Conservation (phyloP, 2,329 filamentous ascomycete genomes). For the Phialocephala sp. region DNA sequence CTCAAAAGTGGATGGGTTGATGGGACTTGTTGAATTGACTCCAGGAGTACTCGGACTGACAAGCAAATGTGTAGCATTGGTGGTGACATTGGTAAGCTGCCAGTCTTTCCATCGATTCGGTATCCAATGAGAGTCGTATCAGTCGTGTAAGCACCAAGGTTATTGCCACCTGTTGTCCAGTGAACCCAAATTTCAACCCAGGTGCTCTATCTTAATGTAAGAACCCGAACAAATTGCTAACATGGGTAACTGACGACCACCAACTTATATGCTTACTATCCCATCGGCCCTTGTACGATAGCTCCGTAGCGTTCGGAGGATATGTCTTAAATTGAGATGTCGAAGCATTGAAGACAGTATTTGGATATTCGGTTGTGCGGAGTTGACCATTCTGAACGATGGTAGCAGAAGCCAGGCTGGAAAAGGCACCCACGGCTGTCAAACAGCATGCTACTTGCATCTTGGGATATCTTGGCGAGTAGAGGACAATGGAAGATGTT, state of each 20-base stretch:
- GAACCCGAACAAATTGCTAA: background rate
- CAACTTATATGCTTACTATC: conserved; percentile 64
- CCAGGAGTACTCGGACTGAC: conserved; percentile 53
- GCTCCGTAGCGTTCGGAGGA: conserved; percentile 55
- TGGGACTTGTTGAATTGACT: conserved; percentile 49
- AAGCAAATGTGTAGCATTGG: conserved; percentile 60
- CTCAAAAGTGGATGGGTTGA: conserved; percentile 57
- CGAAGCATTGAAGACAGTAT: conserved; percentile 47
- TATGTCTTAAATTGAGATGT: conserved; percentile 54
- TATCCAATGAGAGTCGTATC: conserved; percentile 57
- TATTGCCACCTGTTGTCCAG: conserved; percentile 31
- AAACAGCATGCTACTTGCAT: background rate
- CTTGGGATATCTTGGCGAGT: background rate
- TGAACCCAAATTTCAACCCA: conserved; percentile 35
- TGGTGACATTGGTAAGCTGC: conserved; percentile 65
- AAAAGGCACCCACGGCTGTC: background rate
- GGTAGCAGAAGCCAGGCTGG: conserved; percentile 29
- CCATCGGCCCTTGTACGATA: conserved; percentile 68
- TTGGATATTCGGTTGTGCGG: conserved; percentile 48
- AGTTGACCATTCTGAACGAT: conserved; percentile 45
- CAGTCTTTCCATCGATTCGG: conserved; percentile 63
- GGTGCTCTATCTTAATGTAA: conserved; percentile 26
- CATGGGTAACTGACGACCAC: conserved; percentile 56
- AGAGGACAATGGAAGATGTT: background rate
- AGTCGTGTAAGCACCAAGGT: conserved; percentile 37